A percentile compares a stretch with the other conserved stretches of the same genome.
Conservation (phyloP, 805 yeast species). For the Lachancea lanzarotensis region DNA sequence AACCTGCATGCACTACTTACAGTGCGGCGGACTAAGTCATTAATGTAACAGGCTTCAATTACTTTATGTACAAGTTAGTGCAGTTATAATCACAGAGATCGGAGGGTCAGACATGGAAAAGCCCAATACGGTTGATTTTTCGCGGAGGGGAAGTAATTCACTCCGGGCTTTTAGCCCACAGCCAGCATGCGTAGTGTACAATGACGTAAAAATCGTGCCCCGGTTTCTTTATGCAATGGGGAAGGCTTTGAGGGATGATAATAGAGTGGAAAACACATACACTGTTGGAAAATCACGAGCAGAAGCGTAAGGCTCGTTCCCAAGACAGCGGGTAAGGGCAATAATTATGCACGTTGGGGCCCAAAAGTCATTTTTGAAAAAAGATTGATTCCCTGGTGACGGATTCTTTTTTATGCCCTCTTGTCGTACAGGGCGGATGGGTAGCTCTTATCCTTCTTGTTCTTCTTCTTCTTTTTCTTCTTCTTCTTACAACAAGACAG, state of each 20-base stretch:
- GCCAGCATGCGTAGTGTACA: conserved; percentile 4
- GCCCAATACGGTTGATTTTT: neutral
- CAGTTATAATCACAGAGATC: conserved; percentile 10
- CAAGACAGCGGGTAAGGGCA: neutral
- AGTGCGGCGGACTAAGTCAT: neutral
- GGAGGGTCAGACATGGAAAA: conserved; percentile 1
- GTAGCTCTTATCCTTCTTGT: too few relatives aligned
- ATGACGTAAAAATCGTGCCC: neutral
- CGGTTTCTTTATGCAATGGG: conserved; percentile 3
- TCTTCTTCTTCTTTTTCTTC: too few relatives aligned
- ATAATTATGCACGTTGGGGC: neutral
- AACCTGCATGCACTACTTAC: neutral
- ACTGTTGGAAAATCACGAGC: neutral
- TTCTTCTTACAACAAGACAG: conserved; percentile 16
- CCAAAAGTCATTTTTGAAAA: neutral
- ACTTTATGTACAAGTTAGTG: conserved; percentile 19
- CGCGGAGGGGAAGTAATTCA: neutral
- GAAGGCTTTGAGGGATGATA: neutral
- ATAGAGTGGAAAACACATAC: neutral
- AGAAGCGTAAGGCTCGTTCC: neutral
- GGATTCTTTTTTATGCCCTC: neutral
- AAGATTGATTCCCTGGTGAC: neutral
- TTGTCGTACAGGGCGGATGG: too few relatives aligned
- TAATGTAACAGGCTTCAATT: conserved; percentile 1
- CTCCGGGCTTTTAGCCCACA: neutral